Percentiles rank a stretch among this genome's conserved stretches.
Conservation (phyloP, 768 basidiomycete species). For the Tulasnella sp. region DNA sequence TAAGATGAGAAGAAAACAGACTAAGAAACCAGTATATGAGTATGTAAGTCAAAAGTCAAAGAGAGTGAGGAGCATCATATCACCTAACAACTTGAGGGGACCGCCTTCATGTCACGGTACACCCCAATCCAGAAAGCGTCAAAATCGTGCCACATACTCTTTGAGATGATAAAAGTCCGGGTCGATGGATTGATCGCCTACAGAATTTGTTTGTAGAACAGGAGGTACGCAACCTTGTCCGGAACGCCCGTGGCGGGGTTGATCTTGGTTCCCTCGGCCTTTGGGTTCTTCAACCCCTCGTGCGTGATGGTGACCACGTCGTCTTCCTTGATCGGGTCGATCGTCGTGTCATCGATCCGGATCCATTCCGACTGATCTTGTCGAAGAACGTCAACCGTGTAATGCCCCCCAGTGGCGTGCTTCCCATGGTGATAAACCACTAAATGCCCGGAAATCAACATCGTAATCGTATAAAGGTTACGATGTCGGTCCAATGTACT, state of each 20-base stretch:
- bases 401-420: conserved; percentile 87
- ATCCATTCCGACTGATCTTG: conserved; percentile 61
- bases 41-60: not conserved
- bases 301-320: conserved; percentile 32
- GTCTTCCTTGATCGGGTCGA: conserved; percentile 51
- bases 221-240: conserved; percentile 73
- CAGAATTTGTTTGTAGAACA: conserved; percentile 54
- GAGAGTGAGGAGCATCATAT: not conserved
- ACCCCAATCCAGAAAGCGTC: not conserved
- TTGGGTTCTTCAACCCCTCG: conserved; percentile 50
- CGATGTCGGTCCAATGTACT: conserved; percentile 18
- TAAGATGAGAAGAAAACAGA: not conserved
- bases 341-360: conserved; percentile 85
- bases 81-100: no score
- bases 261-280: conserved; percentile 17
- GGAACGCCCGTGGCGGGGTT: conserved; percentile 29
- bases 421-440: conserved; percentile 90
- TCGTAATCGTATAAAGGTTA: not conserved
- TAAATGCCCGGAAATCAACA: conserved; percentile 20
- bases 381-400: conserved; percentile 74
- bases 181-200: not conserved
- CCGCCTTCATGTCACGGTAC: not conserved
- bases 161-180: not conserved
- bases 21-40: not conserved
- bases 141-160: not conserved